Percentiles rank a stretch among this genome's conserved stretches.
These are phyloP conservation scores for Aureobasidium sp. DNA, from an alignment of 2,329 filamentous ascomycete species.

Conservation along the genomic window DNA sequence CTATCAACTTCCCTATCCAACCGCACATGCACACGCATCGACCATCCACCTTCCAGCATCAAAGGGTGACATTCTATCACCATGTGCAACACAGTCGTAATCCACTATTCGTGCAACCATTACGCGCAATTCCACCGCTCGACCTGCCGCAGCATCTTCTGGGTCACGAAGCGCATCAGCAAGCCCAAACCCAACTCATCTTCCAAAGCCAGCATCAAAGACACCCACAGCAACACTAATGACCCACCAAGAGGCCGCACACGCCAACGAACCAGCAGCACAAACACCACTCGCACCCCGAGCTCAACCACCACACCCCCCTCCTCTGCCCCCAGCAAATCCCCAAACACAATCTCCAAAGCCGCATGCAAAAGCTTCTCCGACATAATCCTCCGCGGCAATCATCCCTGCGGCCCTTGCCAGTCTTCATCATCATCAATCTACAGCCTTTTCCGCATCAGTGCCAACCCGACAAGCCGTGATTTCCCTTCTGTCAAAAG, in stretches of 20 bases:
- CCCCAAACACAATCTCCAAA: background rate
- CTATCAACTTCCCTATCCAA: no score
- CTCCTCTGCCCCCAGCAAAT: background rate
- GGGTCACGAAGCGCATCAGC: background rate
- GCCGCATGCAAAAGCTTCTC: background rate
- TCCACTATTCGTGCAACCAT: constrained; percentile 11
- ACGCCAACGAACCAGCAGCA: background rate
- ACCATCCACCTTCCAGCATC: background rate
- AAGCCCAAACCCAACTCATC: background rate
- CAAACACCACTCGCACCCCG: background rate
- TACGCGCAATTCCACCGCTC: constrained; percentile 5
- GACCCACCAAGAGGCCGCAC: background rate
- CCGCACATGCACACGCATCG: background rate
- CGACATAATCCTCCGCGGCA: background rate
- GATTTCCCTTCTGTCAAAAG: background rate
- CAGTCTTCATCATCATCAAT: background rate
- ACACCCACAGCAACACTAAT: background rate
- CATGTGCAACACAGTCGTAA: constrained; percentile 8
- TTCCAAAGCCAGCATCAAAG: background rate
- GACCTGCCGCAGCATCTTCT: constrained; percentile 3
- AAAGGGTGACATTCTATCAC: background rate
- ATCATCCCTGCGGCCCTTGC: background rate
- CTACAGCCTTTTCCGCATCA: background rate
- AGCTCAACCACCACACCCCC: background rate
- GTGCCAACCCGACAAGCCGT: background rate